Evolutionary conservation across 495 filamentous ascomycete genomes (phyloP).

Genomic region (Aspergillus wentii): DNA sequence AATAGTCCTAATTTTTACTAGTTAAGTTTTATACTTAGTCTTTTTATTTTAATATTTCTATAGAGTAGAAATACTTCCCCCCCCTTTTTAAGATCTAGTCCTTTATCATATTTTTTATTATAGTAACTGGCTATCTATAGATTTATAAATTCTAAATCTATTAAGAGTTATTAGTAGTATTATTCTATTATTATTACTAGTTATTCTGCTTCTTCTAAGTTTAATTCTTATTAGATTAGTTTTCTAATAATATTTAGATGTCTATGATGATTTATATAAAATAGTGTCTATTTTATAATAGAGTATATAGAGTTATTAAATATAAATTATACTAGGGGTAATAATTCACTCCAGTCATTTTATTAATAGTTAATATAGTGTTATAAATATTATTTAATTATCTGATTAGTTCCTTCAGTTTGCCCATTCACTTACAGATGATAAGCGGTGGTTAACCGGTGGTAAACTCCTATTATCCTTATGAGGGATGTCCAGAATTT

Average conservation of each 20-base stretch:
- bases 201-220: background rate
- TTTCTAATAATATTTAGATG: no score
- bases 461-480: background rate
- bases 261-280: background rate
- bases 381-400: background rate
- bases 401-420: background rate
- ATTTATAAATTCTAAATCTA: no score
- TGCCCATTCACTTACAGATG: background rate
- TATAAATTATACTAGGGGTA: no score
- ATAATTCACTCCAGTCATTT: background rate
- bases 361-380: conserved; percentile 1
- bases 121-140: no score
- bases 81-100: no score
- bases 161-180: no score
- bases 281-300: background rate
- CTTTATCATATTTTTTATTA: no score
- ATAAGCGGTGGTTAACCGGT: background rate
- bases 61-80: no score
- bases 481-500: background rate
- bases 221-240: background rate
- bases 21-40: background rate
- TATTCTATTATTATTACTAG: no score
- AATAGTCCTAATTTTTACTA: background rate
- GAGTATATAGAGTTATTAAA: no score
- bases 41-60: background rate